phyloP scores from a whole-genome alignment of 2,329 filamentous ascomycete genomes.

The Aspergillus viridinutans region DNA sequence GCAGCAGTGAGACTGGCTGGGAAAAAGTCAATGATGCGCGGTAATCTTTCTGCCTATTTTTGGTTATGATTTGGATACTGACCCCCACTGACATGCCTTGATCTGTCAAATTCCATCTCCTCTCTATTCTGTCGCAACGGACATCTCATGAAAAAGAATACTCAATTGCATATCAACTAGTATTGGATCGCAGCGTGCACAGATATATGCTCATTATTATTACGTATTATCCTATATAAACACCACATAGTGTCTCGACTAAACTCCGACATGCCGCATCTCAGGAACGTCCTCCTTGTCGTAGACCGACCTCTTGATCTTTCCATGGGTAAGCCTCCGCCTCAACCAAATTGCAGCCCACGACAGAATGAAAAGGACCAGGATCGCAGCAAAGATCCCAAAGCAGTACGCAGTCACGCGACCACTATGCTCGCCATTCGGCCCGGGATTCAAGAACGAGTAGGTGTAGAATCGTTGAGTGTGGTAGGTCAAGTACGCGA shows the following conservation, averaged over 20 bases:
- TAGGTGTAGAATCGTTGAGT: conserved; percentile 74
- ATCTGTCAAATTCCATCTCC: neutral
- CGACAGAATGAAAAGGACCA: conserved; percentile 52
- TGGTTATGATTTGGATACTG: neutral
- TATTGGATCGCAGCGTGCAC: neutral
- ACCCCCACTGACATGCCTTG: neutral
- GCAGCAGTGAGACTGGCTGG: conserved; percentile 34
- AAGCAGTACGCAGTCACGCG: conserved; percentile 63
- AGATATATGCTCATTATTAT: neutral
- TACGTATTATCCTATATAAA: neutral
- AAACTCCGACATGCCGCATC: conserved; percentile 7
- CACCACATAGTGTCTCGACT: neutral
- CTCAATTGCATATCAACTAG: neutral
- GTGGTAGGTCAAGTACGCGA: conserved; percentile 69
- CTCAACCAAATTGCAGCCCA: conserved; percentile 53
- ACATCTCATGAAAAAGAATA: neutral
- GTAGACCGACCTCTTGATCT: conserved; percentile 20
- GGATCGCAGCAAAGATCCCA: conserved; percentile 51
- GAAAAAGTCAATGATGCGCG: conserved; percentile 21
- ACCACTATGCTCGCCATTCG: conserved; percentile 43
- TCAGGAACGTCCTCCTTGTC: conserved; percentile 16
- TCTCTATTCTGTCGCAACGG: neutral
- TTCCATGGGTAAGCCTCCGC: conserved; percentile 40
- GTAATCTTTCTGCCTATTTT: conserved; percentile 6
- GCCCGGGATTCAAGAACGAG: conserved; percentile 64